A percentile compares a stretch with the other conserved stretches of the same genome.
Conservation (phyloP, 2,329 filamentous ascomycete genomes). For the Thyridium curvatum region DNA sequence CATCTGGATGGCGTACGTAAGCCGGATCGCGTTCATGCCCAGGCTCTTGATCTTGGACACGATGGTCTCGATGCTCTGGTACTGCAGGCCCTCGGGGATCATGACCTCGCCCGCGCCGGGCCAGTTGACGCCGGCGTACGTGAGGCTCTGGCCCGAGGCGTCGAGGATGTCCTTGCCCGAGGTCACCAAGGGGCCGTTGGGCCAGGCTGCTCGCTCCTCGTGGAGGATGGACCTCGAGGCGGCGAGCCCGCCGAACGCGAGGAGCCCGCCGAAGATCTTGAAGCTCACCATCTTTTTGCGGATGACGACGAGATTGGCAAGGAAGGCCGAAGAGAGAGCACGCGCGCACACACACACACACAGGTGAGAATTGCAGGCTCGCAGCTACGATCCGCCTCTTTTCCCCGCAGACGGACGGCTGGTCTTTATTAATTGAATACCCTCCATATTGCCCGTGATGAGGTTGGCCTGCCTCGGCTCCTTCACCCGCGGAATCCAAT, state of each 20-base stretch:
- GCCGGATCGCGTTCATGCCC: slow-evolving; percentile 56
- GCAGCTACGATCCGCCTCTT: too few species aligned
- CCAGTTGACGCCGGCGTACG: slow-evolving; percentile 55
- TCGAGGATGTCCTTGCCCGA: slow-evolving; percentile 36
- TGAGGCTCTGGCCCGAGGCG: slow-evolving; percentile 33
- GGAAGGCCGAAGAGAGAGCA: too few species aligned
- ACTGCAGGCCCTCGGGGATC: slow-evolving; percentile 59
- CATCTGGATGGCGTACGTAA: slow-evolving; percentile 60
- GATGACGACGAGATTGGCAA: background rate
- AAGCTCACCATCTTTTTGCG: slow-evolving; percentile 2
- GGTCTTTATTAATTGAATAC: too few species aligned
- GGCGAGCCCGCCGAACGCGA: slow-evolving; percentile 9
- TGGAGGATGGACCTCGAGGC: slow-evolving; percentile 5
- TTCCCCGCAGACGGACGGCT: too few species aligned
- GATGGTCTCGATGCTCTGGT: slow-evolving; percentile 48
- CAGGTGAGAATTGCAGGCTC: too few species aligned
- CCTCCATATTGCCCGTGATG: too few species aligned
- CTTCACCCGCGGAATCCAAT: too few species aligned
- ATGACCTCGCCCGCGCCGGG: slow-evolving; percentile 56
- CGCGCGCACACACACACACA: too few species aligned
- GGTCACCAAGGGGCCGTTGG: slow-evolving; percentile 34
- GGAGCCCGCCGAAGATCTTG: slow-evolving; percentile 10
- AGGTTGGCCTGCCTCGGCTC: too few species aligned
- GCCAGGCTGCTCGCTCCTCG: slow-evolving; percentile 21
- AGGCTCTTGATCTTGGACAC: slow-evolving; percentile 50